Conservation (phyloP, 2,329 filamentous ascomycete genomes). For the Fusarium avenaceum region DNA sequence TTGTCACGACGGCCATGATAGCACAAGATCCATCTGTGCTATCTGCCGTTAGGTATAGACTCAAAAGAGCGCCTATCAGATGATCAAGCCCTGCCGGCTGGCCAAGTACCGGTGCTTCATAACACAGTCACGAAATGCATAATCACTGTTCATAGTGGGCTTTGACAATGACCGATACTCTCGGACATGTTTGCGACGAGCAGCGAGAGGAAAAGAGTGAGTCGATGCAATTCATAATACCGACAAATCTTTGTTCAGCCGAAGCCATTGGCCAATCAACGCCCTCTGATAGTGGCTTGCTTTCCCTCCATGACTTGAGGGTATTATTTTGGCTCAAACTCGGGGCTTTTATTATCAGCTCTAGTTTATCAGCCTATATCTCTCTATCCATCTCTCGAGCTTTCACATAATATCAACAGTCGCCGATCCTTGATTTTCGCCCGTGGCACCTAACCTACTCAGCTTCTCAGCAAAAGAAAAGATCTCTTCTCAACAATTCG, state of each 20-base stretch:
- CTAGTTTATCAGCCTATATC: slow-evolving; percentile 31
- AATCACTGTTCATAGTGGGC: slow-evolving; percentile 1
- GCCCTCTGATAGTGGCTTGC: slow-evolving; percentile 47
- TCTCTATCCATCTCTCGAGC: slow-evolving; percentile 36
- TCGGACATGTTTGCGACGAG: slow-evolving; percentile 47
- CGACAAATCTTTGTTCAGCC: slow-evolving; percentile 42
- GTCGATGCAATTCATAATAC: slow-evolving; percentile 46
- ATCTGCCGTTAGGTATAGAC: slow-evolving; percentile 17
- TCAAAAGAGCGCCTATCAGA: slow-evolving; percentile 27
- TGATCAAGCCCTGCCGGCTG: slow-evolving; percentile 6
- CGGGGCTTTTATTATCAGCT: slow-evolving; percentile 32
- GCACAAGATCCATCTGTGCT: slow-evolving; percentile 28
- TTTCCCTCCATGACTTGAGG: slow-evolving; percentile 41
- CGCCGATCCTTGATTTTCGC: slow-evolving; percentile 12
- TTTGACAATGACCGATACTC: slow-evolving; percentile 17
- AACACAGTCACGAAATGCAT: slow-evolving; percentile 5
- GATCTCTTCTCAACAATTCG: slow-evolving; percentile 46
- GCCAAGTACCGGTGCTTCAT: slow-evolving; percentile 23
- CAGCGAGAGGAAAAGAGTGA: slow-evolving; percentile 28
- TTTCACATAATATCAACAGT: slow-evolving; percentile 42
- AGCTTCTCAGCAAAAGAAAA: slow-evolving; percentile 36
- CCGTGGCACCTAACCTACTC: slow-evolving; percentile 11
- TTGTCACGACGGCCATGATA: slow-evolving; percentile 38
- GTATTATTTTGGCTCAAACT: slow-evolving; percentile 42
- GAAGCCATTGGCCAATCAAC: slow-evolving; percentile 53